These are phyloP conservation scores for Aspergillus arachidicola DNA, from an alignment of 2,329 filamentous ascomycete species.

Conservation along the genomic window DNA sequence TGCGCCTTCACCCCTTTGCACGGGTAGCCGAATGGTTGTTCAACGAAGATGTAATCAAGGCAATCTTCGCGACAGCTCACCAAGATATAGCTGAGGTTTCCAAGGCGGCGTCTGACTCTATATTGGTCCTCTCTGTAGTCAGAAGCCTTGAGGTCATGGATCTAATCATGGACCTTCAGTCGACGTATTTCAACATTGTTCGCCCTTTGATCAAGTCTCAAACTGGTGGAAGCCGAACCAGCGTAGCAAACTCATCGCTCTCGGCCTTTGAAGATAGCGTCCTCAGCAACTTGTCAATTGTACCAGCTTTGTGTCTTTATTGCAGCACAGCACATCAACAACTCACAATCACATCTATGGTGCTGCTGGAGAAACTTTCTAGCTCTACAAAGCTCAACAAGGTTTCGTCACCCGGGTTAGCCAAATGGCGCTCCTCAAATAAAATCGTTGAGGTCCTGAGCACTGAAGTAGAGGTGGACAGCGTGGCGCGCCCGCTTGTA, in stretches of 20 bases:
- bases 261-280: conserved; percentile 92
- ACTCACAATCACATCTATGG: conserved; percentile 77
- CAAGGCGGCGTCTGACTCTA: conserved; percentile 73
- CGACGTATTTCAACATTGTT: conserved; percentile 88
- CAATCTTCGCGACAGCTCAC: conserved; percentile 76
- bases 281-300: conserved; percentile 74
- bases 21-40: conserved; percentile 98
- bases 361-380: conserved; percentile 82
- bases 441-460: conserved; percentile 88
- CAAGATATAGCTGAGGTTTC: conserved; percentile 74
- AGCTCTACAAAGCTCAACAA: conserved; percentile 79
- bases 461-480: conserved; percentile 74
- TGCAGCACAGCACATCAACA: conserved; percentile 81
- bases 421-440: conserved; percentile 69
- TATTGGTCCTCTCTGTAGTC: conserved; percentile 76
- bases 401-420: conserved; percentile 64
- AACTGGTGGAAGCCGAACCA: conserved; percentile 58
- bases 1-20: conserved; percentile 86
- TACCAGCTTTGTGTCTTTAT: conserved; percentile 83
- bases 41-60: conserved; percentile 82
- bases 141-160: conserved; percentile 83
- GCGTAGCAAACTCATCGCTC: conserved; percentile 74
- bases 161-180: conserved; percentile 80
- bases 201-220: conserved; percentile 74
- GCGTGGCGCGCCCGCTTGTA: conserved; percentile 74